Evolutionary conservation across 2,329 filamentous ascomycete species (phyloP), one percentile per base, ranked within the genome.

Genomic region (Fusarium gaditjirri): DNA sequence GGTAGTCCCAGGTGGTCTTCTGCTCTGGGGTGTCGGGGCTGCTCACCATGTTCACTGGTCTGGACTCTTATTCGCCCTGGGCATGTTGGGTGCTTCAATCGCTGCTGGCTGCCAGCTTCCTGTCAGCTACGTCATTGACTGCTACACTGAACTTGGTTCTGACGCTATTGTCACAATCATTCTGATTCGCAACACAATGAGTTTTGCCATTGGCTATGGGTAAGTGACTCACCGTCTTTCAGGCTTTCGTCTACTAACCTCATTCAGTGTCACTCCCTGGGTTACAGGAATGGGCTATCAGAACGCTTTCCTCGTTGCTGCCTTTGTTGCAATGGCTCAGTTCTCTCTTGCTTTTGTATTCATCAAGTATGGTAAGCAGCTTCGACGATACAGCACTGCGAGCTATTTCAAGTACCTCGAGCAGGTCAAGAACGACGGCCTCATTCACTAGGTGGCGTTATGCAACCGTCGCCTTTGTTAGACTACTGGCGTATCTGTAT

Each of bases 381-480:
- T 60, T 41, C 47, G 38, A 27, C 23, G 9, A 9, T 14, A 5
- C 9, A 58, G 21, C 2, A 29, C 49, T 36, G 31, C 29, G 2
- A 60, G 23, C 11, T 60, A 55, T 29, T 42, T 33, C 19, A 43
- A 23, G 23, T 55, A 55, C 9, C 23, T 55, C 4, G 8, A 60
- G 23, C 23, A 27, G 17, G 36, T 54, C 2, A 36, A 43, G 29
- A 27, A 42, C 2, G 36, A 55, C 6, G 36, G 57, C 1, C 23
- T 55, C 2, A 25, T 42, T 36, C 47, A 60, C 1, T 55, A 42
- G 4, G 2, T 29, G 25, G 25, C 6, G 19, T 3, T 2, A 2
- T 2, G 11, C 4, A 19, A 7, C 8, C 0, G n/a, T 8, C 0
- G 17, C 4, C 1, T 23, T 23, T 12, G 10, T 12, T 11, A 4